Evolutionary conservation across 2,329 filamentous ascomycete genomes (phyloP).

Genomic region (Ophiosphaerella narmari): DNA sequence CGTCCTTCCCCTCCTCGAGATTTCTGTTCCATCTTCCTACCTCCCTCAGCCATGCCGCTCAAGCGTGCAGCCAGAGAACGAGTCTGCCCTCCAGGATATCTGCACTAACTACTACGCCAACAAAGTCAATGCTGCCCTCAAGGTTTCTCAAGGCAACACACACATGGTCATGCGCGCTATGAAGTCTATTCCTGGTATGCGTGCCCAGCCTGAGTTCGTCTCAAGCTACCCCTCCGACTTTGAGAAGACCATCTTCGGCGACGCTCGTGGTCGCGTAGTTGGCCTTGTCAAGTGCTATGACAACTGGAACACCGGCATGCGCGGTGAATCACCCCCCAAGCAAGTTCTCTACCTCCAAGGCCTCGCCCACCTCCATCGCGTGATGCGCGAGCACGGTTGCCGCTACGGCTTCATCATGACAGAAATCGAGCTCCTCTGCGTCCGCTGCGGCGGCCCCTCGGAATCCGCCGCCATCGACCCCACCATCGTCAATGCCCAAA

Average conservation of each 20-base stretch:
- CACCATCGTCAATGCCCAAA: conserved; percentile 49
- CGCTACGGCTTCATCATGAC: conserved; percentile 96
- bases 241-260: conserved; percentile 54
- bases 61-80: conserved; percentile 75
- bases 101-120: conserved; percentile 79
- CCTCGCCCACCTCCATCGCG: conserved; percentile 81
- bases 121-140: conserved; percentile 84
- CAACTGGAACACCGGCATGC: conserved; percentile 95
- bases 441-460: conserved; percentile 70
- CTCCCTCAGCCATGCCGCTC: conserved; percentile 63
- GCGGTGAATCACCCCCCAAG: conserved; percentile 80
- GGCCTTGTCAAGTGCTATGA: conserved; percentile 91
- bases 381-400: conserved; percentile 91
- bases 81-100: conserved; percentile 74
- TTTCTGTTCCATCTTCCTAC: conserved; percentile 62
- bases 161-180: conserved; percentile 57
- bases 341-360: conserved; percentile 87
- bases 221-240: conserved; percentile 63
- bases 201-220: conserved; percentile 68
- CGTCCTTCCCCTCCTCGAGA: conserved; percentile 70
- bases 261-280: conserved; percentile 65
- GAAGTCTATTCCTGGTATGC: conserved; percentile 46
- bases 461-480: conserved; percentile 34
- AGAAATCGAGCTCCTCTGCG: conserved; percentile 90
- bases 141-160: conserved; percentile 72